These are phyloP conservation scores for Alnus rubra DNA, from an alignment of 306 rosid species.

Conservation along the genomic window DNA sequence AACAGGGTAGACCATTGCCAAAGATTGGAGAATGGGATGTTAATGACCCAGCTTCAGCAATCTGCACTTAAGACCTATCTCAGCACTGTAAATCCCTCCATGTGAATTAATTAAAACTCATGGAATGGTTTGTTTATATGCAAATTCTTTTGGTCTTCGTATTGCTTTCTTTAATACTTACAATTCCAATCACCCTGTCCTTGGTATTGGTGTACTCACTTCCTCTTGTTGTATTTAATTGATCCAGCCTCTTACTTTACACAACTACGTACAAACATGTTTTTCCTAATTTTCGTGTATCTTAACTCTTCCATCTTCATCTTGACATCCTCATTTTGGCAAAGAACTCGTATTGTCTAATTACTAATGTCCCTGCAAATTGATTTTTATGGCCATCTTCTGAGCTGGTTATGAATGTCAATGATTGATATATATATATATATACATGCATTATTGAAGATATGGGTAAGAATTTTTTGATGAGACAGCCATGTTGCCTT, in stretches of 20 bases:
- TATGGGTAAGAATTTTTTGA: not conserved
- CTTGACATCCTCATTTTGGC: not conserved
- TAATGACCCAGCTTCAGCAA: constrained; percentile 76
- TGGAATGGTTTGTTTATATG: not conserved
- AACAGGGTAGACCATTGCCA: constrained; percentile 58
- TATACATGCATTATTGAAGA: not conserved
- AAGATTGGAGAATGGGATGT: constrained; percentile 93
- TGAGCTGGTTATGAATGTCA: no score
- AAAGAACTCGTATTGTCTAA: not conserved
- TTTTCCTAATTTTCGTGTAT: not conserved
- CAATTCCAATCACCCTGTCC: not conserved
- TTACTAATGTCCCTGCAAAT: not conserved
- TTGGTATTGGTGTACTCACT: not conserved
- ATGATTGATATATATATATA: no score
- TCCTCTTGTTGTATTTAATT: not conserved
- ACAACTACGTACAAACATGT: not conserved
- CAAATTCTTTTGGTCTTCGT: not conserved
- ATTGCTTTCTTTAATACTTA: not conserved
- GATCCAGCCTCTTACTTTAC: not conserved
- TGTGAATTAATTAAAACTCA: not conserved
- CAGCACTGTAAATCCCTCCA: not conserved
- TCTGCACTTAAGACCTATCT: not conserved
- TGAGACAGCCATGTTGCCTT: not conserved
- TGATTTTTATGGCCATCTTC: not conserved
- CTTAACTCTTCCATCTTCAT: not conserved